phyloP scores from a whole-genome alignment of 2,329 filamentous ascomycete genomes.

The Pyricularia sp. region DNA sequence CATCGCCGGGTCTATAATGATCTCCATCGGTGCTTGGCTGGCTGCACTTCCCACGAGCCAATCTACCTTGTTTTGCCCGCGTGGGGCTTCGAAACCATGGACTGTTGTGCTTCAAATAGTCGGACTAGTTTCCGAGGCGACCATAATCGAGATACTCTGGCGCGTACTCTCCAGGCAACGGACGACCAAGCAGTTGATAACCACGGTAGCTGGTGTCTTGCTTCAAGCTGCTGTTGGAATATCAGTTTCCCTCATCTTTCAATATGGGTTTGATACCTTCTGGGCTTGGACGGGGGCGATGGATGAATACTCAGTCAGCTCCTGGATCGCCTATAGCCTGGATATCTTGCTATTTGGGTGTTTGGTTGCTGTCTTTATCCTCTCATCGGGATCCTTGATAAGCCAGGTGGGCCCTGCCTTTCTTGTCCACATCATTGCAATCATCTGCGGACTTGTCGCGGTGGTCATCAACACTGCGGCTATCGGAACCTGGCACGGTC shows the following conservation, averaged over 20 bases:
- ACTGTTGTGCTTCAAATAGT: constrained; percentile 32
- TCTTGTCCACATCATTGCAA: constrained; percentile 31
- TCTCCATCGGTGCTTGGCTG: constrained; percentile 33
- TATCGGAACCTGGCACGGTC: constrained; percentile 36
- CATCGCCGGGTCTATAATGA: constrained; percentile 17
- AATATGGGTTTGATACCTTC: neutral
- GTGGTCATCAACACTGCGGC: constrained; percentile 24
- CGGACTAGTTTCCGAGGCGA: constrained; percentile 35
- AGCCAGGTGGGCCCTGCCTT: constrained; percentile 35
- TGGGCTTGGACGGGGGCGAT: neutral
- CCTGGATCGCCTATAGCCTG: neutral
- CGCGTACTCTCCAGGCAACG: constrained; percentile 40
- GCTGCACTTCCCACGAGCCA: constrained; percentile 25
- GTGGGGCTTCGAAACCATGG: constrained; percentile 26
- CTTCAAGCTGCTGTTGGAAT: neutral
- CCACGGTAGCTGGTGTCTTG: neutral
- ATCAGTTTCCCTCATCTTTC: neutral
- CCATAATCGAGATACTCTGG: constrained; percentile 39
- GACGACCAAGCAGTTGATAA: constrained; percentile 26
- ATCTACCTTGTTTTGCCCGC: constrained; percentile 45
- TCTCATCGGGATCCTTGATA: constrained; percentile 35
- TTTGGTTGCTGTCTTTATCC: constrained; percentile 30
- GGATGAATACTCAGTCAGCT: neutral
- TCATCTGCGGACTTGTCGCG: constrained; percentile 28
- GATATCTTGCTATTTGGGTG: neutral